Evolutionary conservation across 2,329 filamentous ascomycete species (phyloP), one percentile per base, ranked within the genome.

Genomic region (Paracamarosporium sp.): DNA sequence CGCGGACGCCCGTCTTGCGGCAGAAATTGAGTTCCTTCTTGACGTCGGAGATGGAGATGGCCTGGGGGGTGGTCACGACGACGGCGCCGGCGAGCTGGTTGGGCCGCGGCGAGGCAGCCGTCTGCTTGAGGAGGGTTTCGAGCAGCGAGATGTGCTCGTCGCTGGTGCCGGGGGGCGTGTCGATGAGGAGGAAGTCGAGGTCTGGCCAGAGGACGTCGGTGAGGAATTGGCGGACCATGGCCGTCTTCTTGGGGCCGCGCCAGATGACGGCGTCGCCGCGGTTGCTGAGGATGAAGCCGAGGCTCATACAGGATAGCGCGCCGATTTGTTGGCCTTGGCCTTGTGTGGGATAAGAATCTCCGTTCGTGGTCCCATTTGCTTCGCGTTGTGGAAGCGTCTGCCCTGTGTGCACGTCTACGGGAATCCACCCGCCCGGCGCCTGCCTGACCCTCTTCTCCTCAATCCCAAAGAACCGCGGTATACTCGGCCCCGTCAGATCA

Each of bases 241-340:
- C 95, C 4, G 95, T 99, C 81, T 99, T 99, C 80, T 99, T 99
- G 2, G 95, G 95, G 0, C 95, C 95, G 52, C 95, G 87, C 95
- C 95, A 99, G 36, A 99, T 95, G 0, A 99, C 93, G 0, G 95
- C 94, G 68, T 97, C 93, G 61, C 91, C 91, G 67, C 94, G 84
- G 60, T 88, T 86, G 3, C 89, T 88, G 5, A 99, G 84, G 6
- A 99, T 85, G 70, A 99, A 98, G 2, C 93, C 95, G 1, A 99
- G 83, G 54, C 92, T 97, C 90, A 98, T 97, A 76, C 92, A 95
- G 59, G 87, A 85, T 9, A 94, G 82, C 31, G 88, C 81, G 1
- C 90, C 91, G 24, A 88, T 78, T 2, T 82, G 44, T 50, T 65
- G 62, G 56, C 43, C 61, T 45, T 4, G 56, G 60, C 40, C 36